A percentile compares a stretch with the other conserved stretches of the same genome.
Evolutionary conservation across 768 basidiomycete genomes (phyloP).

Genomic region (Tulasnella sp.): DNA sequence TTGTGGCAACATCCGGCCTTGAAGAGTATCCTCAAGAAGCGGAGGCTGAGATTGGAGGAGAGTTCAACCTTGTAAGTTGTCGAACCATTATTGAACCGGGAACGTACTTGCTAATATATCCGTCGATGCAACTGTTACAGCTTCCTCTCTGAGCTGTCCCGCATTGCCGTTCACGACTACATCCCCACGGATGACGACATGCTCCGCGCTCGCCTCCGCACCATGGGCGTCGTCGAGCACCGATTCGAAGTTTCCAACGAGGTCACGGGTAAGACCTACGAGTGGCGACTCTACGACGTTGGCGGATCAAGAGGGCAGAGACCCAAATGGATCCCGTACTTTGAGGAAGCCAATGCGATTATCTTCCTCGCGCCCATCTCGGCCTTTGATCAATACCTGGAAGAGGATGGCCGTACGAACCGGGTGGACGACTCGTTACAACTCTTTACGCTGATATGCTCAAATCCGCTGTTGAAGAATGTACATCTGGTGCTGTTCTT

Average conservation of each 20-base stretch:
- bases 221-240: conserved; percentile 18
- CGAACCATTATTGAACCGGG: no score
- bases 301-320: conserved; percentile 17
- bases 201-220: conserved; percentile 18
- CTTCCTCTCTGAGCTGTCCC: conserved; percentile 17
- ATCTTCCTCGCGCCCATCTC: conserved; percentile 21
- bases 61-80: conserved; percentile 13
- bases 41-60: conserved; percentile 15
- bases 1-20: conserved; percentile 12
- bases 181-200: conserved; percentile 20
- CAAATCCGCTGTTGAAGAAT: conserved; percentile 18
- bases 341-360: conserved; percentile 19
- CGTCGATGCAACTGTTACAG: background rate
- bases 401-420: conserved; percentile 18
- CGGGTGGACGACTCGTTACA: conserved; percentile 20
- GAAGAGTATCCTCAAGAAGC: conserved; percentile 13
- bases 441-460: conserved; percentile 18
- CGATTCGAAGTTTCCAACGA: conserved; percentile 14
- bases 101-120: no score
- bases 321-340: conserved; percentile 19
- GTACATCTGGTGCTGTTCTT: conserved; percentile 18
- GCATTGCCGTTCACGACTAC: conserved; percentile 15
- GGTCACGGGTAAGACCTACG: conserved; percentile 1
- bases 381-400: conserved; percentile 19
- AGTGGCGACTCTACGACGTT: conserved; percentile 18